Base-by-base conservation (phyloP, 805 yeast species). In the Blastobotrys muscicola region DNA sequence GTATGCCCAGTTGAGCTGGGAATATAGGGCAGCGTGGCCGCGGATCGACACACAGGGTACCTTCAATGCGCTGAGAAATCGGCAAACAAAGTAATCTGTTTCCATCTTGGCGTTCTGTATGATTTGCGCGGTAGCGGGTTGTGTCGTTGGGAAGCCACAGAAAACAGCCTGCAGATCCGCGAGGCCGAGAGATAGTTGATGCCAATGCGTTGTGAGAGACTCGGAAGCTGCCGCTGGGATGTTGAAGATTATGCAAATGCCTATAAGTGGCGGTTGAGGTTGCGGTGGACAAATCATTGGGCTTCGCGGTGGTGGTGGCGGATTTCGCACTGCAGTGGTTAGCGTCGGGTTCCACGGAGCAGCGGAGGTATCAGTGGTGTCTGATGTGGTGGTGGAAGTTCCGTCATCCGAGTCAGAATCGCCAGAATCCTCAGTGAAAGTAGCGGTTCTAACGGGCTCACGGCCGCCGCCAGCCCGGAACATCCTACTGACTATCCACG, bases 171-270 rank as follows among this genome's bases (percentile, higher is more conserved):
- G 53, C 16, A 53, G 39, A 12, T 51, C 51, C 8, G 51, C 36
- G 15, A 52, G 33, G 2, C 53, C 54, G 12, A 29, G 36, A 10
- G 48, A 39, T 9, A 14, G 57, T 50, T 41, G 70, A 52, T 15
- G 50, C 55, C 40, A 65, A 52, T 38, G 54, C 36, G 39, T 45
- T 3, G 47, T 39, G 13, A 52, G 34, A 1, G 45, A 30, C 29
- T 50, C 50, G 3, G 44, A 45, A 11, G 45, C 30, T 4, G 40
- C 42, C 10, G 43, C 23, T 2, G 50, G 46, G 4, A 50, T 41
- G 26, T 33, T 49, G 41, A 52, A 43, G 31, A 20, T 42, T 3
- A 52, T 36, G 40, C 54, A 49, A 15, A 52, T 44, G 10, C 46
- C 56, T 29, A 20, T 20, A 20, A 20, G 26, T 6, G 26, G 26